A percentile compares a stretch with the other conserved stretches of the same genome.
Conservation (phyloP, 2,329 filamentous ascomycete species). For the Colletotrichum melonis region DNA sequence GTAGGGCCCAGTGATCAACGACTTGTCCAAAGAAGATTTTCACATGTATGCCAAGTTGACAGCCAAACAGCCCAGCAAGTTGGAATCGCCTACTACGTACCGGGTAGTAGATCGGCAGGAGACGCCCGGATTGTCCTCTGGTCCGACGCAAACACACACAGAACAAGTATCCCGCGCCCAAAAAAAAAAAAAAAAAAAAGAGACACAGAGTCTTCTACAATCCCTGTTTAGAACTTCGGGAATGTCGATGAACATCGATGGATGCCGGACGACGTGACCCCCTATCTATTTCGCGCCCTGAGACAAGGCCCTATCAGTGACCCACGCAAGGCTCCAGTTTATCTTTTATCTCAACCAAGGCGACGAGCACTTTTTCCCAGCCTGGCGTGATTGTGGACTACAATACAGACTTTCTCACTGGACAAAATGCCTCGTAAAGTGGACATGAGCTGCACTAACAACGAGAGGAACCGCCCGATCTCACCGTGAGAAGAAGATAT, state of each 20-base stretch:
- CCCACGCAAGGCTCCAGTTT: constrained; percentile 34
- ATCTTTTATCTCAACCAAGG: constrained; percentile 32
- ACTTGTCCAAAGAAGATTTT: constrained; percentile 16
- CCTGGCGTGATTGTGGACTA: constrained; percentile 28
- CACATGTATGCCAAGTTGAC: constrained; percentile 31
- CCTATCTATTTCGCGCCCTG: constrained; percentile 21
- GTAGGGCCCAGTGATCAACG: not conserved
- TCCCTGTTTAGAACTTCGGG: not conserved
- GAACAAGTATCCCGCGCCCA: not conserved
- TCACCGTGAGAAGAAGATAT: constrained; percentile 3
- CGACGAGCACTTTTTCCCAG: constrained; percentile 22
- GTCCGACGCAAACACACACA: not conserved
- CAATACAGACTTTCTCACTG: constrained; percentile 6
- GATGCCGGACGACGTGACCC: constrained; percentile 9
- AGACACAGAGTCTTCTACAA: constrained; percentile 3
- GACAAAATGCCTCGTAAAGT: constrained; percentile 17
- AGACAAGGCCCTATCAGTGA: constrained; percentile 34
- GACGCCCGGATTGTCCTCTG: constrained; percentile 22
- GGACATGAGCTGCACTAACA: constrained; percentile 12
- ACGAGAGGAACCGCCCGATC: constrained; percentile 3
- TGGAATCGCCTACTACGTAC: constrained; percentile 12
- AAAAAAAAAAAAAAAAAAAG: not conserved
- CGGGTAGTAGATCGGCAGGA: constrained; percentile 29
- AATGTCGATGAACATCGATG: constrained; percentile 18
- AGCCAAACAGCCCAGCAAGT: constrained; percentile 2